Evolutionary conservation across 306 rosid species (phyloP).

Genomic region (Prunus padus): DNA sequence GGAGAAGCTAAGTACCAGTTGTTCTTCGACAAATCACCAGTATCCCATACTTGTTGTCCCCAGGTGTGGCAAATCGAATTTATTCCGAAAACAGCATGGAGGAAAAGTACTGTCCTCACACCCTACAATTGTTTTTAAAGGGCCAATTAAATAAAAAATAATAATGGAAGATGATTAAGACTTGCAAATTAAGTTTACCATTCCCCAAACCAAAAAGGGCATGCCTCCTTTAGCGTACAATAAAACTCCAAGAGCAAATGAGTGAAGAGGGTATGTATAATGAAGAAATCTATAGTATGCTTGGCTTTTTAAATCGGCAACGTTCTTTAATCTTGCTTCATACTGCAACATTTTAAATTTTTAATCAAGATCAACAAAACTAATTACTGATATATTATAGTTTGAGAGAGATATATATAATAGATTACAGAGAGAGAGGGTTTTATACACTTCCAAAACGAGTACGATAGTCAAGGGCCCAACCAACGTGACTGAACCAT

Average conservation of each 20-base stretch:
- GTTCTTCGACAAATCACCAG: slow-evolving; percentile 12
- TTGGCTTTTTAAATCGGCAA: slow-evolving; percentile 69
- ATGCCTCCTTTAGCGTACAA: slow-evolving; percentile 67
- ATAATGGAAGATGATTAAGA: not conserved
- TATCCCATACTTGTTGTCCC: slow-evolving; percentile 7
- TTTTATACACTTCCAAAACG: not conserved
- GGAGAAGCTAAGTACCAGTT: not conserved
- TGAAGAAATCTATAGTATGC: slow-evolving; percentile 58
- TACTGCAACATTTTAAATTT: slow-evolving; percentile 41
- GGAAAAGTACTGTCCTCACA: not conserved
- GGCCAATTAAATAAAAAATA: not conserved
- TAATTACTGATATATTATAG: no score
- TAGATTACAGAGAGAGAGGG: not conserved
- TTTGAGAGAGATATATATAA: not conserved
- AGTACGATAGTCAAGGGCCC: not conserved
- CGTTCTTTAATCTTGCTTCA: slow-evolving; percentile 57
- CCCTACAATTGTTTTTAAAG: not conserved
- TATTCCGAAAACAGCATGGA: not conserved
- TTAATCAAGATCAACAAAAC: not conserved
- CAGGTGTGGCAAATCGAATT: slow-evolving; percentile 17
- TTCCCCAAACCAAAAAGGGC: slow-evolving; percentile 84
- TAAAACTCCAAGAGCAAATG: slow-evolving; percentile 70
- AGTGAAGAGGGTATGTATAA: slow-evolving; percentile 62
- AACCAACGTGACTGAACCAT: not conserved
- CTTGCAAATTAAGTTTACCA: slow-evolving; percentile 41